phyloP scores from a whole-genome alignment of 2,329 filamentous ascomycete species.

The Bipolaris victoriae region DNA sequence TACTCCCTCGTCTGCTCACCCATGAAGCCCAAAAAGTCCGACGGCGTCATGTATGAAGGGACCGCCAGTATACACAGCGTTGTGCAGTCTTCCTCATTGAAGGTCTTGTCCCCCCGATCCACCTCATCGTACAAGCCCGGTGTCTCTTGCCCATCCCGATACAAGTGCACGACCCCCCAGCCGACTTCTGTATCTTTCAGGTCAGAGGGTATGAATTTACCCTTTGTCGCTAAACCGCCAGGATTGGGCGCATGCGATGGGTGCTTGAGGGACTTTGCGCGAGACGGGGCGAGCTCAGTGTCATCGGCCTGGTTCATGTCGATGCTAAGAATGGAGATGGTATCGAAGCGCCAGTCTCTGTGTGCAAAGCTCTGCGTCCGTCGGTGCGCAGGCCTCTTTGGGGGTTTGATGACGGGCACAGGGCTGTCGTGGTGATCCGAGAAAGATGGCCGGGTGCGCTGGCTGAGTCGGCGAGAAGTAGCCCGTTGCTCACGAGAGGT shows the following conservation, averaged over 20 bases:
- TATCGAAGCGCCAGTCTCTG: slow-evolving; percentile 80
- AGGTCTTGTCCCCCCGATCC: slow-evolving; percentile 38
- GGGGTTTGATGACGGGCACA: slow-evolving; percentile 45
- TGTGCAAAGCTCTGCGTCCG: slow-evolving; percentile 41
- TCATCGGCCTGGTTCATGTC: slow-evolving; percentile 64
- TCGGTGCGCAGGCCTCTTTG: slow-evolving; percentile 34
- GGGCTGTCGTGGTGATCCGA: slow-evolving; percentile 48
- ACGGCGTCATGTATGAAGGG: slow-evolving; percentile 88
- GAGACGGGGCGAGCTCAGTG: slow-evolving; percentile 40
- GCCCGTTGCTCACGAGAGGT: slow-evolving; percentile 27
- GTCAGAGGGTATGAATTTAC: slow-evolving; percentile 74
- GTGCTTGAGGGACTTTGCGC: slow-evolving; percentile 44
- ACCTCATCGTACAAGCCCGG: slow-evolving; percentile 63
- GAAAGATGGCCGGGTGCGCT: slow-evolving; percentile 43
- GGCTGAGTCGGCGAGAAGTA: slow-evolving; percentile 36
- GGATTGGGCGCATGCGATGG: slow-evolving; percentile 53
- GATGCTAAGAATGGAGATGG: slow-evolving; percentile 79
- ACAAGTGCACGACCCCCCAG: slow-evolving; percentile 94
- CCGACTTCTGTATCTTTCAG: slow-evolving; percentile 77
- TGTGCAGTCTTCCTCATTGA: slow-evolving; percentile 72
- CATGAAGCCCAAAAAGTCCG: slow-evolving; percentile 89
- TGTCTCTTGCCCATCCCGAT: slow-evolving; percentile 81
- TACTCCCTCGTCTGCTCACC: slow-evolving; percentile 84
- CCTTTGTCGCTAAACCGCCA: slow-evolving; percentile 78
- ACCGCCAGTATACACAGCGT: slow-evolving; percentile 94